A percentile compares a stretch with the other conserved stretches of the same genome.
Conservation (phyloP, 23 red algal genomes). For the Cyanidiococcus yangmingshanensis region DNA sequence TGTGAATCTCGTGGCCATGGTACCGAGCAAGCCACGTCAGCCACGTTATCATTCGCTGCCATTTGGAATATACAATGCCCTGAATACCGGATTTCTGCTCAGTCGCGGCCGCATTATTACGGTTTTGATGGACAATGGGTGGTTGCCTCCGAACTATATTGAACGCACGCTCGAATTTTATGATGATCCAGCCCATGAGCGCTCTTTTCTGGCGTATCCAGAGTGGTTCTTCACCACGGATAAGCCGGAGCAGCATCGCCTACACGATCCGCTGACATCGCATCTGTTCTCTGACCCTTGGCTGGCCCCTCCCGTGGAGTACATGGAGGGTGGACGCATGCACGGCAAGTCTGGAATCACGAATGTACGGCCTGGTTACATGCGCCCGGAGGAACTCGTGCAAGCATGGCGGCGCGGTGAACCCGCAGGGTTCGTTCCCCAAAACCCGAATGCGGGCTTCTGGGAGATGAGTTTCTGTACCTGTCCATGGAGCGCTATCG, state of each 20-base stretch:
- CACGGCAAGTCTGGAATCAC: not conserved
- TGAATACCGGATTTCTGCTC: conserved; percentile 10
- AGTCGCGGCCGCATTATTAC: conserved; percentile 1
- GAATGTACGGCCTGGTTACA: not conserved
- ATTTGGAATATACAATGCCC: conserved; percentile 14
- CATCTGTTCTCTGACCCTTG: not conserved
- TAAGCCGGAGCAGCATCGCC: not conserved
- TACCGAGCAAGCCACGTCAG: conserved; percentile 16
- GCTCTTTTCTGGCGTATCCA: conserved; percentile 6
- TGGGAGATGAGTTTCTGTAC: conserved; percentile 23
- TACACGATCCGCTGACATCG: not conserved
- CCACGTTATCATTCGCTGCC: not conserved
- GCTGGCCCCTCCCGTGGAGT: conserved; percentile 3
- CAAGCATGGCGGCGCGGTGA: not conserved
- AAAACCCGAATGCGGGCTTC: not conserved
- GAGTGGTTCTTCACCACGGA: conserved; percentile 3
- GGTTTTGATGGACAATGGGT: conserved; percentile 1
- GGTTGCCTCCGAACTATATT: not conserved
- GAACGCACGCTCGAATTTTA: conserved; percentile 17
- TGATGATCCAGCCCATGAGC: not conserved
- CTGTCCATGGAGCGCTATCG: conserved; percentile 10
- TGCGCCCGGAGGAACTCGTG: conserved; percentile 5
- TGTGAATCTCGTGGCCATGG: conserved; percentile 4
- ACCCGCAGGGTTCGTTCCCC: not conserved
- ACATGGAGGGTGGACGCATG: not conserved